These are phyloP conservation scores for Rubroboletus pulcherrimus DNA, from an alignment of 768 basidiomycete genomes.

Conservation along the genomic window DNA sequence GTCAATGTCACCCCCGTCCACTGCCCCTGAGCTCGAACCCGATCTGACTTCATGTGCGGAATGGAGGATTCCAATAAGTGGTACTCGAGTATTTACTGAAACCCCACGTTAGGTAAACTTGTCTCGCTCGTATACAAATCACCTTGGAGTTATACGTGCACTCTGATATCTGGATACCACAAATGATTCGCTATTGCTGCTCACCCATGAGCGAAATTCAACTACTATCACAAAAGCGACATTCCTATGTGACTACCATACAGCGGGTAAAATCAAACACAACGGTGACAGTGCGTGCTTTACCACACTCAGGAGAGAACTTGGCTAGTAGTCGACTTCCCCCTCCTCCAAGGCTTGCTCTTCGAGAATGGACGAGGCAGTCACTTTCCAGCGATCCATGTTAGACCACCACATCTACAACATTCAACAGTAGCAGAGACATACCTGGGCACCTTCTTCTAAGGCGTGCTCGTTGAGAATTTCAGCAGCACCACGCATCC, in stretches of 20 bases:
- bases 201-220: not conserved
- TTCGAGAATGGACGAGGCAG: no score
- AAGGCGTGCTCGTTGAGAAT: not conserved
- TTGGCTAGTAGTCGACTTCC: not conserved
- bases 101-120: not conserved
- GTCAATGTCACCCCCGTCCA: no score
- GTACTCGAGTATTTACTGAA: not conserved
- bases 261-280: no score
- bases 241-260: no score
- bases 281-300: not conserved
- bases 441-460: not conserved
- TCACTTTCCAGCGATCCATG: no score
- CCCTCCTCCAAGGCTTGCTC: no score
- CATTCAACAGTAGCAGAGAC: no score
- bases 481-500: not conserved
- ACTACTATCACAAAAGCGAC: not conserved
- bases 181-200: not conserved
- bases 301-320: not conserved
- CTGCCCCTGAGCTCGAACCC: not conserved
- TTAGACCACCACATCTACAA: no score
- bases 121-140: no score
- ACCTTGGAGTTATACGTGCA: no score
- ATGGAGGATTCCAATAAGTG: not conserved
- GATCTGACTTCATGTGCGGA: not conserved
- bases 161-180: not conserved